phyloP scores from a whole-genome alignment of 495 filamentous ascomycete genomes.

The Sordaria brevicollis region DNA sequence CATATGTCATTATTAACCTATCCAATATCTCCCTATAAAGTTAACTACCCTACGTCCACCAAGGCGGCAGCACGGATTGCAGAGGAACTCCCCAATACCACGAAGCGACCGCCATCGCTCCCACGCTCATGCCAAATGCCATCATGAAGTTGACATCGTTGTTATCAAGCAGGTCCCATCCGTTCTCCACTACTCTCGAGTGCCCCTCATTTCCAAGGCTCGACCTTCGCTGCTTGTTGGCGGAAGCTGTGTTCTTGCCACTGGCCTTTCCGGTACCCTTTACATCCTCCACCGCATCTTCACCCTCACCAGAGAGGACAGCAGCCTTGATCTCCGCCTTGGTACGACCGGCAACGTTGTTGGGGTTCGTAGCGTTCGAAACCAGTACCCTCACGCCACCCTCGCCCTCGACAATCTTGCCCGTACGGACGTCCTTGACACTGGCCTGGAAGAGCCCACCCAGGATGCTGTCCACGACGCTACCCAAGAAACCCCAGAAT shows the following conservation, averaged over 20 bases:
- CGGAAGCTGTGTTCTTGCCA: conserved; percentile 10
- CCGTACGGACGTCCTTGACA: conserved; percentile 71
- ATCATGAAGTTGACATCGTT: conserved; percentile 90
- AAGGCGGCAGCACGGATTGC: conserved; percentile 19
- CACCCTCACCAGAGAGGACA: conserved; percentile 22
- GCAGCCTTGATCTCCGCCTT: conserved; percentile 29
- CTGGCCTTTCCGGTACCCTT: neutral
- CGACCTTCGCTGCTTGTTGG: conserved; percentile 30
- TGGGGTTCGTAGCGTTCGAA: conserved; percentile 14
- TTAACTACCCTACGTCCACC: neutral
- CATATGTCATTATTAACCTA: neutral
- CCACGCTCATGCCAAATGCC: conserved; percentile 70
- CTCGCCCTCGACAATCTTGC: conserved; percentile 81
- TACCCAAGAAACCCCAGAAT: conserved; percentile 64
- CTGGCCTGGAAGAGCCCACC: conserved; percentile 80
- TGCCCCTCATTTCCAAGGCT: conserved; percentile 48
- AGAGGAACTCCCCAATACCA: conserved; percentile 43
- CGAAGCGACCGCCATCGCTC: conserved; percentile 56
- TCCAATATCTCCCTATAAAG: neutral
- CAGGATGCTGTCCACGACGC: conserved; percentile 74
- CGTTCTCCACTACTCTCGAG: conserved; percentile 62
- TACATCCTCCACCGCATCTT: conserved; percentile 20
- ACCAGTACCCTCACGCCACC: conserved; percentile 67
- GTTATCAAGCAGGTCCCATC: conserved; percentile 74
- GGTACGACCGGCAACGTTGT: conserved; percentile 8